Evolutionary conservation across 2,329 filamentous ascomycete species (phyloP).

Genomic region (Pseudopyricularia cyperi): DNA sequence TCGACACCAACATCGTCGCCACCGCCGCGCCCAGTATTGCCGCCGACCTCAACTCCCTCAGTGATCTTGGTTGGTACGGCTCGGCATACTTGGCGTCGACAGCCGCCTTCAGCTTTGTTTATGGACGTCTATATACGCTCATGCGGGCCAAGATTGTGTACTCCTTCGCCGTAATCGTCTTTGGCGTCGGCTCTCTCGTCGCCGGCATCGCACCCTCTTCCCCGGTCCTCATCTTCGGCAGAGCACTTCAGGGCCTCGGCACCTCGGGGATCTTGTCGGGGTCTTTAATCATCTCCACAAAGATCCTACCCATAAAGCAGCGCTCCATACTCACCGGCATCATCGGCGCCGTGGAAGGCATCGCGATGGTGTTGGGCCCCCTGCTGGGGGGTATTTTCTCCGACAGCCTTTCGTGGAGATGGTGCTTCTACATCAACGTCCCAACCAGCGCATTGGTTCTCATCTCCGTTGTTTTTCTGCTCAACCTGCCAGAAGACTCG

Average conservation of each 20-base stretch:
- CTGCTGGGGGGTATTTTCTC: constrained; percentile 23
- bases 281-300: constrained; percentile 25
- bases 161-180: constrained; percentile 26
- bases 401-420: constrained; percentile 19
- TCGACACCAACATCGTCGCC: constrained; percentile 2
- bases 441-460: constrained; percentile 17
- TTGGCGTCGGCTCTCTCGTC: constrained; percentile 18
- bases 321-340: constrained; percentile 9
- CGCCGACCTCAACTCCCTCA: constrained; percentile 8
- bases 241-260: constrained; percentile 39
- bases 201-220: constrained; percentile 31
- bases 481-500: neutral
- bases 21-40: constrained; percentile 9
- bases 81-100: constrained; percentile 9
- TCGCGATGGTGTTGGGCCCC: constrained; percentile 16
- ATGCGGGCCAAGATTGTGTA: constrained; percentile 28
- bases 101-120: constrained; percentile 19
- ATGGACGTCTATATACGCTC: constrained; percentile 25
- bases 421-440: constrained; percentile 24
- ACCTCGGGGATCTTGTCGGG: constrained; percentile 37
- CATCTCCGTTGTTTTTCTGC: constrained; percentile 8
- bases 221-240: constrained; percentile 35
- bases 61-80: constrained; percentile 10
- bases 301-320: constrained; percentile 10
- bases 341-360: constrained; percentile 6